These are phyloP conservation scores for Nemania abortiva DNA, from an alignment of 2,329 filamentous ascomycete genomes.

Conservation along the genomic window DNA sequence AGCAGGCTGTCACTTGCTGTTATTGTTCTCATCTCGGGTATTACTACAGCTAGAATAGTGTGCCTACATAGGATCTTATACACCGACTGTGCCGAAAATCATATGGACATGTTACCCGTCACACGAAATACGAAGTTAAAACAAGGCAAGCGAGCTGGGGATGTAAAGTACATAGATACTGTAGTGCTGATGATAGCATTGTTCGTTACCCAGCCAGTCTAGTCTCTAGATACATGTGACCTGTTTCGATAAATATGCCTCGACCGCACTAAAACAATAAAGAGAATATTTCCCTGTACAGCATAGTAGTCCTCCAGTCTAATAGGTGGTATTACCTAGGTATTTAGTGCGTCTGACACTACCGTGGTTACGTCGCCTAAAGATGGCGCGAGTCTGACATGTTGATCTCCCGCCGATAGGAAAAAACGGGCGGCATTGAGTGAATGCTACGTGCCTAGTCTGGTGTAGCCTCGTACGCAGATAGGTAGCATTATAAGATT, in stretches of 20 bases:
- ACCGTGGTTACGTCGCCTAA: neutral
- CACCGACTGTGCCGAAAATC: conserved; percentile 1
- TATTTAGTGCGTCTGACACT: conserved; percentile 1
- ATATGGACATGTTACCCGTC: neutral
- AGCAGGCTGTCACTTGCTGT: neutral
- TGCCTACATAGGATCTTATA: neutral
- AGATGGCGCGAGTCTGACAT: conserved; percentile 9
- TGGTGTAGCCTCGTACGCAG: conserved; percentile 4
- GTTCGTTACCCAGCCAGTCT: neutral
- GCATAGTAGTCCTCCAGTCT: neutral
- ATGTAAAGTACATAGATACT: neutral
- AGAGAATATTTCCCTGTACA: neutral
- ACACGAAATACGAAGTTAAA: neutral
- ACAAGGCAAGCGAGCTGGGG: neutral
- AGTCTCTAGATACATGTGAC: neutral
- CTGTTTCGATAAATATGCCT: neutral
- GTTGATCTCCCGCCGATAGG: conserved; percentile 22
- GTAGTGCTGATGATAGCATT: neutral
- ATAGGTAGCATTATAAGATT: neutral
- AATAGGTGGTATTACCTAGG: neutral
- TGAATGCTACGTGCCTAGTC: conserved; percentile 31
- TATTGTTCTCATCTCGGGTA: neutral
- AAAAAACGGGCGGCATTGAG: conserved; percentile 7
- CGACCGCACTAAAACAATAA: neutral
- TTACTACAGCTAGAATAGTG: conserved; percentile 7